Evolutionary conservation across 441 rosid genomes (phyloP).

Genomic region (Mallotus repandus): DNA sequence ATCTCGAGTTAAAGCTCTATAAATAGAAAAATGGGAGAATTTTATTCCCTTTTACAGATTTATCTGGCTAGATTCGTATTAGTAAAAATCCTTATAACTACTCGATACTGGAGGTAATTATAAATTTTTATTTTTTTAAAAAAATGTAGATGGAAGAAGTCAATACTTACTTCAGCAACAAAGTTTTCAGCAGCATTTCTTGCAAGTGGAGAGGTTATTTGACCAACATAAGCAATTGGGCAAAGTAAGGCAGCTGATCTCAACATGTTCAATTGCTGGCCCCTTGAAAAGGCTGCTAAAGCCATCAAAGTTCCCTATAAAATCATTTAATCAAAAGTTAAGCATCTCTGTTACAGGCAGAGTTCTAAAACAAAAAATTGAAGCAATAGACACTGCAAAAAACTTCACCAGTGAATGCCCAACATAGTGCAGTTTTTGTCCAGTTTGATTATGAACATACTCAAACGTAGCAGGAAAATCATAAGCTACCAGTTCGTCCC

Average conservation of each 20-base stretch:
- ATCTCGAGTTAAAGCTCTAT: no score
- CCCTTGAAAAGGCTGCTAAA: constrained; percentile 67
- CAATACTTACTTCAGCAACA: constrained; percentile 54
- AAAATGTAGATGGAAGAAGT: not conserved
- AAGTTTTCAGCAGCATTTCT: constrained; percentile 53
- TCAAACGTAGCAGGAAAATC: constrained; percentile 69
- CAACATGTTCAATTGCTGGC: constrained; percentile 46
- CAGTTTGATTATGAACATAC: constrained; percentile 51
- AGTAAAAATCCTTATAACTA: no score
- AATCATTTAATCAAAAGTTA: not conserved
- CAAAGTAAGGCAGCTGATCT: constrained; percentile 68
- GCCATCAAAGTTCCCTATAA: constrained; percentile 73
- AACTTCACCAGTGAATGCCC: constrained; percentile 76
- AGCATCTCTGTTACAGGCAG: not conserved
- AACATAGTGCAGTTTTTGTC: constrained; percentile 71
- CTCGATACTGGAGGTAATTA: no score
- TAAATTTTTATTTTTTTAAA: no score
- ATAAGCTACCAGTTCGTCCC: constrained; percentile 72
- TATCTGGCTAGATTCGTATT: no score
- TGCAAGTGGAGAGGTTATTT: constrained; percentile 62
- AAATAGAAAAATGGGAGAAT: no score
- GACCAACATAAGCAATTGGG: constrained; percentile 76
- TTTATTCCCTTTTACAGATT: no score
- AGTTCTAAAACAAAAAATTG: not conserved
- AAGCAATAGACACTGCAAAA: not conserved